A percentile compares a stretch with the other conserved stretches of the same genome.
phyloP scores from a whole-genome alignment of 306 rosid genomes.

The Malus orientalis region DNA sequence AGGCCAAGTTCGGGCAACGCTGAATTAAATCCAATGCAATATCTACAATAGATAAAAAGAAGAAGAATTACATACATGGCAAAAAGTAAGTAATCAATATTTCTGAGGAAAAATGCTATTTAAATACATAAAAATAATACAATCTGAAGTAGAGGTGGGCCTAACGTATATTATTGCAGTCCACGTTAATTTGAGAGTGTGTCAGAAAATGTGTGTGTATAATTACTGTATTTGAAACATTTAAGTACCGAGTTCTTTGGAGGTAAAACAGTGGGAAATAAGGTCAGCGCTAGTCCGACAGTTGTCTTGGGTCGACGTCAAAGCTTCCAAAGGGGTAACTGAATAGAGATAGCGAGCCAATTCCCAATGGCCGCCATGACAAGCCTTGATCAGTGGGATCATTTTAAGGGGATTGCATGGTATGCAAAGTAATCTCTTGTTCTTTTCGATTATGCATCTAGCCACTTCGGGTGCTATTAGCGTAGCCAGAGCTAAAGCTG shows the following conservation, averaged over 20 bases:
- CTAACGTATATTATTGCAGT: not conserved
- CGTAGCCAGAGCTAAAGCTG: not conserved
- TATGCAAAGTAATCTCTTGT: not conserved
- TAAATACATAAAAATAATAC: not conserved
- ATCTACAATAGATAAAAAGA: not conserved
- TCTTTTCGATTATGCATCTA: not conserved
- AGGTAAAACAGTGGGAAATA: not conserved
- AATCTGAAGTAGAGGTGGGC: not conserved
- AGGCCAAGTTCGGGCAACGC: not conserved
- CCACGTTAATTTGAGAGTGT: not conserved
- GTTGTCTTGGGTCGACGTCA: not conserved
- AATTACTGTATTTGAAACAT: not conserved
- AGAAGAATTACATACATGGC: not conserved
- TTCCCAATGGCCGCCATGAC: not conserved
- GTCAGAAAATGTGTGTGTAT: not conserved
- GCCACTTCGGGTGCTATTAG: not conserved
- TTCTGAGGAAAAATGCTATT: not conserved
- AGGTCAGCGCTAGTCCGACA: not conserved
- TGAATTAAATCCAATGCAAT: not conserved
- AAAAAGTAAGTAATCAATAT: not conserved
- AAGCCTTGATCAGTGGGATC: not conserved
- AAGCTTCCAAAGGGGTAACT: not conserved
- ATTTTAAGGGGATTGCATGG: fast-evolving
- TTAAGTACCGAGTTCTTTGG: not conserved
- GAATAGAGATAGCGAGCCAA: conserved; percentile 12